phyloP scores from a whole-genome alignment of 2,329 filamentous ascomycete species.

The Monosporascus sp. region DNA sequence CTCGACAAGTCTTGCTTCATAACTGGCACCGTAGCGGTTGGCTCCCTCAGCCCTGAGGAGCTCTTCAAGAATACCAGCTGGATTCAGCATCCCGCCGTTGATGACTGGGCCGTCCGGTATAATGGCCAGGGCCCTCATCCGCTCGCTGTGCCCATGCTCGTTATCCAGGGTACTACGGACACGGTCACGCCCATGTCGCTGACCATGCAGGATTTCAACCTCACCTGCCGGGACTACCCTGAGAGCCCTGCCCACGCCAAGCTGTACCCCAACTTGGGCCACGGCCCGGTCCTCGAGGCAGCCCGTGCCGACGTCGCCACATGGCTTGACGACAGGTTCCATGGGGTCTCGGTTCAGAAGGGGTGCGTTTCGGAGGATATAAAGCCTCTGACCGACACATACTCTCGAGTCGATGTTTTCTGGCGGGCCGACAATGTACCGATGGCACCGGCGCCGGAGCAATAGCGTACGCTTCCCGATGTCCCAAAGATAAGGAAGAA shows the following conservation, averaged over 20 bases:
- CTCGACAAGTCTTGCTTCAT: background rate
- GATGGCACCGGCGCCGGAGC: too few species aligned
- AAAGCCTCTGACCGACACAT: background rate
- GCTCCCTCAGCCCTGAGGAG: background rate
- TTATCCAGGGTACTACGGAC: slow-evolving; percentile 12
- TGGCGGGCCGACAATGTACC: background rate
- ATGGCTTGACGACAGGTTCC: background rate
- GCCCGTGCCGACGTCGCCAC: background rate
- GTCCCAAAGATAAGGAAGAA: too few species aligned
- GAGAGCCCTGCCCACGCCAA: background rate
- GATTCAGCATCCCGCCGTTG: background rate
- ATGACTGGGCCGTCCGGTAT: background rate
- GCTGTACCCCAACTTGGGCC: background rate
- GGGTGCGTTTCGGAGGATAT: background rate
- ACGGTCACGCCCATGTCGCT: slow-evolving; percentile 9
- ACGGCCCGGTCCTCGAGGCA: background rate
- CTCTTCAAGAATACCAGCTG: background rate
- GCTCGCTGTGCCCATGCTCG: slow-evolving; percentile 15
- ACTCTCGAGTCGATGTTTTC: background rate
- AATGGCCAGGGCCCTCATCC: slow-evolving; percentile 15
- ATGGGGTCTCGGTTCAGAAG: background rate
- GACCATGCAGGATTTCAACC: slow-evolving; percentile 3
- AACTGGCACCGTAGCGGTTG: background rate
- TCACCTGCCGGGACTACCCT: slow-evolving; percentile 8
- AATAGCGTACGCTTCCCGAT: too few species aligned